Base-by-base conservation (phyloP, 768 basidiomycete species). In the Mycena albidolilacea region DNA sequence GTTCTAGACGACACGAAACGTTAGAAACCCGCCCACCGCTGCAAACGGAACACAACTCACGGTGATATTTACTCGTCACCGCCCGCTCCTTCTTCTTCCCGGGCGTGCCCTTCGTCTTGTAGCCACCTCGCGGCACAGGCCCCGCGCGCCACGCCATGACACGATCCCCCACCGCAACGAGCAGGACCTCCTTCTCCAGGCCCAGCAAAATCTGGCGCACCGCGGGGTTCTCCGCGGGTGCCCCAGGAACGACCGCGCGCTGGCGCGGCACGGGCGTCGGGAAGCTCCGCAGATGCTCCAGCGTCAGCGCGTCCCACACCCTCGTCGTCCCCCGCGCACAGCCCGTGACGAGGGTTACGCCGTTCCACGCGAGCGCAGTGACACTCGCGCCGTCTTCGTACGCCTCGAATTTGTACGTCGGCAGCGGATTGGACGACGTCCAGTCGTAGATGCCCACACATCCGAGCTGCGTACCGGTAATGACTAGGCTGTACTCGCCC, bases 91-190 rank as follows among this genome's bases (percentile, higher is more conserved):
- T 80, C 78, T 84, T 88, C 78, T 81, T 82, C 19, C 79, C 79
- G 8, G 50, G 67, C 10, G 73, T 69, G 37, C 79, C 77, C 35
- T 77, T 67, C 7, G 79, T 71, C 67, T 83, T 77, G 54, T 84
- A 76, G 6, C 85, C 81, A 9, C 85, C 83, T 63, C 77, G 80
- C 0, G 80, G 77, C 12, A 85, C 82, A 2, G 83, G 84, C 5
- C 89, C 92, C 7, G 90, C 89, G 75, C 87, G 89, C 92, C 93
- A 96, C 0, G 91, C 86, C 79, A 93, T 82, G 3, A 94, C 89
- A 52, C 87, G 82, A 70, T 88, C 89, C 10, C 90, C 93, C 5
- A 92, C 87, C 41, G 84, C 84, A 12, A 89, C 90, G 57, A 95
- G 78, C 30, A 96, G 69, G 12, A 89, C 80, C 62, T 93, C 87